These are phyloP conservation scores for Ogataea hybrid DNA, from an alignment of 1,139 yeast species.

Conservation along the genomic window DNA sequence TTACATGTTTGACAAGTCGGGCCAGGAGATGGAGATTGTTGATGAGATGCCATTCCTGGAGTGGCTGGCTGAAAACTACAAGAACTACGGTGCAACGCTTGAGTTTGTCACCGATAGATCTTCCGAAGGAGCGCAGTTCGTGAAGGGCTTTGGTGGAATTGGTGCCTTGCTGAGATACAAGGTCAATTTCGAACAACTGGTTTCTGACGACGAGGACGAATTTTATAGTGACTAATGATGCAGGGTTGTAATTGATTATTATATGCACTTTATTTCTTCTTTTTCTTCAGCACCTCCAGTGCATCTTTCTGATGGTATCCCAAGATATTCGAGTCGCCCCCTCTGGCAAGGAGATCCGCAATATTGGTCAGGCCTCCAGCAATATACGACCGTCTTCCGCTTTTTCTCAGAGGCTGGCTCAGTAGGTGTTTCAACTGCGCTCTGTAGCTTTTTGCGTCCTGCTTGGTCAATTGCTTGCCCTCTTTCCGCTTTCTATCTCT, in stretches of 20 bases:
- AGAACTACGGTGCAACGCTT: conserved; percentile 88
- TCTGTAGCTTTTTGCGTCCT: conserved; percentile 47
- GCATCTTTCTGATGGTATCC: conserved; percentile 75
- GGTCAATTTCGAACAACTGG: conserved; percentile 93
- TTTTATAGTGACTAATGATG: conserved; percentile 54
- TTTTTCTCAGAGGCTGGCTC: conserved; percentile 60
- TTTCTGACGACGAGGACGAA: conserved; percentile 85
- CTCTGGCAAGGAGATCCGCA: conserved; percentile 75
- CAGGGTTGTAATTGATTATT: not conserved
- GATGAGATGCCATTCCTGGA: conserved; percentile 84
- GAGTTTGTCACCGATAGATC: conserved; percentile 97
- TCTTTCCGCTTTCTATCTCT: conserved; percentile 62
- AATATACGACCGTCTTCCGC: conserved; percentile 69
- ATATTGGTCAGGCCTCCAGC: conserved; percentile 83
- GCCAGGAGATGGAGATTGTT: conserved; percentile 83
- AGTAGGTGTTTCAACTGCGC: conserved; percentile 59
- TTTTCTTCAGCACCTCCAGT: conserved; percentile 56
- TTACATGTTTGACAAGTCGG: conserved; percentile 81
- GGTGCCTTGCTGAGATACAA: conserved; percentile 96
- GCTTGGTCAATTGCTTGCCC: conserved; percentile 50
- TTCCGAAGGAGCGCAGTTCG: conserved; percentile 98
- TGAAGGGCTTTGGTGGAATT: conserved; percentile 97
- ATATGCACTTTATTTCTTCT: conserved; percentile 17
- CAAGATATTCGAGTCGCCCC: conserved; percentile 54
- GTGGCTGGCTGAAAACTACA: conserved; percentile 97